Evolutionary conservation across 805 yeast genomes (phyloP), one percentile per base, ranked within the genome.

Genomic region (Zygotorulaspora sp.): DNA sequence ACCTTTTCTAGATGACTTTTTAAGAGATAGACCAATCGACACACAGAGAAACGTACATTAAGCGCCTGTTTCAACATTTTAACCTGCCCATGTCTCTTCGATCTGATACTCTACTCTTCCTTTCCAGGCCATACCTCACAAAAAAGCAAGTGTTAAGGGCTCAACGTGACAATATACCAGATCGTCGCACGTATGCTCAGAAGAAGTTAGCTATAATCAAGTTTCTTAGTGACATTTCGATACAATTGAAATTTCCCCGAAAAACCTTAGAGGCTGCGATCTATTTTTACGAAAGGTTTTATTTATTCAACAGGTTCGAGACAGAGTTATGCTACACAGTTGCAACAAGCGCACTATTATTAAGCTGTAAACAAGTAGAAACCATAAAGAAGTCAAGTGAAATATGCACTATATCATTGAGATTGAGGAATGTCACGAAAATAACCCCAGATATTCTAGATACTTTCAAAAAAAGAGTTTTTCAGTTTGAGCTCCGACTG

Each of bases 321-420:
- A 68, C 71, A 9, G 66, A 65, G 14, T 67, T 72, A 36, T 76
- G 78, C 30, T 70, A 69, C 46, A 79, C 80, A 30, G 73, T 84
- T n/a, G 84, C 85, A 0, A 61, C 80, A 6, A 72, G 90, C 7
- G 73, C 87, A 37, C 56, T 88, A 6, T 74, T 83, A 40, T 65
- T 85, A 11, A 83, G 95, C 2, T 67, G 80, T 29, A 86, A 88
- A 58, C 77, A 79, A 46, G 94, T 85, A 53, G 96, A 88, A 53
- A 84, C 88, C 28, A 80, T 87, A 28, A 87, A 86, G 57, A 83
- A 83, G 49, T 58, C 82, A 11, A 68, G 76, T 36, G 85, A 83
- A 30, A 70, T 87, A 9, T 71, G 57, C 62, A 55, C 63, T 3
- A 63, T 62, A 24, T 65, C 70, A 4, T 55, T 65, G 41, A 63